Percentiles rank a stretch among this genome's conserved stretches.
phyloP scores from a whole-genome alignment of 352 stramenopile species.

The Globisporangium perplexum region DNA sequence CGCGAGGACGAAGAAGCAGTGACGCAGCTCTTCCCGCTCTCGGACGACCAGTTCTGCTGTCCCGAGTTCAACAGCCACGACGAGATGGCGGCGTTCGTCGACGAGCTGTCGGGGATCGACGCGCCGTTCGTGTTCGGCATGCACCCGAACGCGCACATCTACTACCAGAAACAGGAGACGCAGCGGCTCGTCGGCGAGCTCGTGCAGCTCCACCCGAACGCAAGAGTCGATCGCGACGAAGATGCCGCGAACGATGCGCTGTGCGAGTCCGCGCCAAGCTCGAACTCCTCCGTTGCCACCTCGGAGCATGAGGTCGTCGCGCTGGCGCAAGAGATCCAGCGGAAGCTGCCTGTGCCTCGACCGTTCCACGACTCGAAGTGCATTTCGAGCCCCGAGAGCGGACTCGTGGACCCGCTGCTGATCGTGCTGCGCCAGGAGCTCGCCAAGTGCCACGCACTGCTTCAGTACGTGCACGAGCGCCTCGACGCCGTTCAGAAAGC shows the following conservation, averaged over 20 bases:
- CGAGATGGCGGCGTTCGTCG: conserved; percentile 45
- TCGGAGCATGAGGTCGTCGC: conserved; percentile 15
- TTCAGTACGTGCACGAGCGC: conserved; percentile 31
- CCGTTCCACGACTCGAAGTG: neutral
- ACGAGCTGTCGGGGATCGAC: conserved; percentile 40
- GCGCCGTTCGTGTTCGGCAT: conserved; percentile 75
- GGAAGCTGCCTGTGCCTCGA: conserved; percentile 15
- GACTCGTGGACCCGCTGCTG: conserved; percentile 35
- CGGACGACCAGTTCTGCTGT: conserved; percentile 32
- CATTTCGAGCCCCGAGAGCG: neutral
- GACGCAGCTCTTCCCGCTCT: conserved; percentile 15
- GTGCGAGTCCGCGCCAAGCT: conserved; percentile 25
- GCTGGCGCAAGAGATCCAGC: conserved; percentile 18
- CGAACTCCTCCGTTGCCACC: neutral
- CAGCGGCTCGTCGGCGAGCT: conserved; percentile 33
- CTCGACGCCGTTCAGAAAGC: conserved; percentile 48
- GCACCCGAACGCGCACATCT: conserved; percentile 75
- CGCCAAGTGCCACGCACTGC: conserved; percentile 35
- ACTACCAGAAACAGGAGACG: conserved; percentile 53
- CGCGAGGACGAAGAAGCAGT: neutral
- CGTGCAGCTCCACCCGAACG: conserved; percentile 29
- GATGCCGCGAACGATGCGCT: neutral
- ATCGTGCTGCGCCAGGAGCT: conserved; percentile 71
- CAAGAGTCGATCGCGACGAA: neutral
- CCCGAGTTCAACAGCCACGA: conserved; percentile 31